A percentile compares a stretch with the other conserved stretches of the same genome.
These are phyloP conservation scores for Aegilops tauschii DNA, from an alignment of 176 grass and related monocot genomes.

Conservation along the genomic window DNA sequence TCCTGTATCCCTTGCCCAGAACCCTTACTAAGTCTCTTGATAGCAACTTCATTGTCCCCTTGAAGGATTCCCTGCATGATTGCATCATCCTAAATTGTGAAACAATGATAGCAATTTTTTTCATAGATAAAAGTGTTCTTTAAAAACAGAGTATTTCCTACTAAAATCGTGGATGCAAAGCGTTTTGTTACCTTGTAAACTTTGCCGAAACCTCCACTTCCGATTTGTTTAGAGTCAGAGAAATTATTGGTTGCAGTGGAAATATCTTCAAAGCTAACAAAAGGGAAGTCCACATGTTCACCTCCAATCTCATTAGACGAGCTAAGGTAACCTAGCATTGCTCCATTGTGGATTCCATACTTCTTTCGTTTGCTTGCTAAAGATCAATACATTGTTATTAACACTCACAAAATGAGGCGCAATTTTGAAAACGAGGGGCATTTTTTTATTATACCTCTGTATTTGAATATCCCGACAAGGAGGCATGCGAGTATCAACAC, in stretches of 20 bases:
- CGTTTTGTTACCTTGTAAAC: constrained; percentile 34
- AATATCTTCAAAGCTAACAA: constrained; percentile 27
- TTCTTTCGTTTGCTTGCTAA: neutral
- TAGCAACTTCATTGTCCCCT: constrained; percentile 35
- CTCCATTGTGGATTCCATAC: neutral
- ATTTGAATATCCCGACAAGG: neutral
- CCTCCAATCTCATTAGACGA: neutral
- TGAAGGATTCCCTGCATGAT: constrained; percentile 31
- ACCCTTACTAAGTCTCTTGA: constrained; percentile 43
- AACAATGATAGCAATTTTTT: neutral
- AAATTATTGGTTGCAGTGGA: constrained; percentile 31
- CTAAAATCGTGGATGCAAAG: neutral
- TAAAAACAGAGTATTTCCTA: neutral
- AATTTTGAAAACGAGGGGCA: neutral
- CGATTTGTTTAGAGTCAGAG: constrained; percentile 29
- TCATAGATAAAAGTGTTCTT: neutral
- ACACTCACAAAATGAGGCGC: neutral
- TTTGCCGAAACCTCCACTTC: constrained; percentile 42
- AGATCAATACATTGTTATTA: neutral
- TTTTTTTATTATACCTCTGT: constrained; percentile 9
- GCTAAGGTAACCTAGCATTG: neutral
- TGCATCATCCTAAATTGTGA: neutral
- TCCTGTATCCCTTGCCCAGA: constrained; percentile 45
- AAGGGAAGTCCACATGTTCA: neutral
- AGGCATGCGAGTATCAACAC: neutral